Conservation (phyloP, 225 moss, liverwort and hornwort genomes). For the Rhytidiadelphus loreus region DNA sequence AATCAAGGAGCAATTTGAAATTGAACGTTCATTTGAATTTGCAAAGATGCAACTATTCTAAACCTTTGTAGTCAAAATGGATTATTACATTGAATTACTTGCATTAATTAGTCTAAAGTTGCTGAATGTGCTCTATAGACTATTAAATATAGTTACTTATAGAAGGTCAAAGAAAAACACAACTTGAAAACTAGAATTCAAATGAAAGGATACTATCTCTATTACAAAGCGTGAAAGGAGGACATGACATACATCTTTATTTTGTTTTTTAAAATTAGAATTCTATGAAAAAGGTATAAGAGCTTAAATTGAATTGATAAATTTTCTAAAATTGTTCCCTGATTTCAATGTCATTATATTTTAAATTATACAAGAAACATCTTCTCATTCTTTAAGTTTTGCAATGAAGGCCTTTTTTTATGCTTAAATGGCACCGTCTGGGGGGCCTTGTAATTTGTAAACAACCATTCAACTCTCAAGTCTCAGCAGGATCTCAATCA, state of each 20-base stretch:
- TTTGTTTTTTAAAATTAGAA: not conserved
- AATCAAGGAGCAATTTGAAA: not conserved
- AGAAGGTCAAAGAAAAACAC: not conserved
- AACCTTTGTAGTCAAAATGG: not conserved
- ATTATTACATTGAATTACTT: not conserved
- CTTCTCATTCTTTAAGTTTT: not conserved
- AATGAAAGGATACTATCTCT: not conserved
- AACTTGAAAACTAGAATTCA: not conserved
- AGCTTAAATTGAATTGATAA: not conserved
- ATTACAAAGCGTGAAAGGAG: accelerated
- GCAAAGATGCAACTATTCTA: not conserved
- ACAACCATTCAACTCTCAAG: not conserved
- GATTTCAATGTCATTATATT: not conserved
- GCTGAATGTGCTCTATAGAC: not conserved
- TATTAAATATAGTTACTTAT: not conserved
- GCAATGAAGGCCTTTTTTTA: too few species aligned
- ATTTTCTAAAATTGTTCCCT: too few species aligned
- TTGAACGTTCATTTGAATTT: not conserved
- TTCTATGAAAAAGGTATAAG: not conserved
- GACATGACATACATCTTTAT: not conserved
- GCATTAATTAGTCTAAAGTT: not conserved
- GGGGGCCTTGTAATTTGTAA: not conserved
- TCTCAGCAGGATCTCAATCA: not conserved
- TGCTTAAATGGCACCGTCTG: not conserved
- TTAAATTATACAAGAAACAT: not conserved